These are phyloP conservation scores for Monilinia aucupariae DNA, from an alignment of 2,329 filamentous ascomycete genomes.

Conservation along the genomic window DNA sequence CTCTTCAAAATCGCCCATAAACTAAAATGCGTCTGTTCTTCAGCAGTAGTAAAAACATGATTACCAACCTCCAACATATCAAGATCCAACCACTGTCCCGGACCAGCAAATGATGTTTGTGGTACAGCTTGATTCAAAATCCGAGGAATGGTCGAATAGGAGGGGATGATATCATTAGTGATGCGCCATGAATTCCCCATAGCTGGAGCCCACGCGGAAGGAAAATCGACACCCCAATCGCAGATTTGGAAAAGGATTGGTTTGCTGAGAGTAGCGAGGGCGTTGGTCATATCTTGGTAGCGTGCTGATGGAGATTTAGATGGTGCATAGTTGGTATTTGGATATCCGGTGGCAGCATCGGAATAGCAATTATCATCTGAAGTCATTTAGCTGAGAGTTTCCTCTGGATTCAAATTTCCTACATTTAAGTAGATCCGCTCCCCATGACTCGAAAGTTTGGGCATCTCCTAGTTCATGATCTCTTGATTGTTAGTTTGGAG, in stretches of 20 bases:
- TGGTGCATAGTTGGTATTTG: conserved; percentile 36
- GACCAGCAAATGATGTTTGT: conserved; percentile 36
- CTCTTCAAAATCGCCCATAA: conserved; percentile 40
- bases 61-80: conserved; percentile 42
- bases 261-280: conserved; percentile 29
- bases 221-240: conserved; percentile 41
- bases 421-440: conserved; percentile 42
- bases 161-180: conserved; percentile 39
- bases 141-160: conserved; percentile 37
- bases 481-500: conserved; percentile 6
- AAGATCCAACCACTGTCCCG: conserved; percentile 40
- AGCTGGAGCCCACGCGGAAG: conserved; percentile 38
- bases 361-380: conserved; percentile 38
- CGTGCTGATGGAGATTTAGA: conserved; percentile 34
- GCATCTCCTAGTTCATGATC: conserved; percentile 29
- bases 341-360: conserved; percentile 35
- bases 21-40: conserved; percentile 41
- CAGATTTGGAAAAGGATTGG: conserved; percentile 39
- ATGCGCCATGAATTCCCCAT: conserved; percentile 40
- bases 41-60: conserved; percentile 34
- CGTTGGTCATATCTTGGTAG: conserved; percentile 37
- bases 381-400: conserved; percentile 19
- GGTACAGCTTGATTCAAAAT: conserved; percentile 41
- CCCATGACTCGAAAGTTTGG: conserved; percentile 31
- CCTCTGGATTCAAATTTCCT: neutral